phyloP scores from a whole-genome alignment of 2,329 filamentous ascomycete species.

The Aspergillus pseudonomiae region DNA sequence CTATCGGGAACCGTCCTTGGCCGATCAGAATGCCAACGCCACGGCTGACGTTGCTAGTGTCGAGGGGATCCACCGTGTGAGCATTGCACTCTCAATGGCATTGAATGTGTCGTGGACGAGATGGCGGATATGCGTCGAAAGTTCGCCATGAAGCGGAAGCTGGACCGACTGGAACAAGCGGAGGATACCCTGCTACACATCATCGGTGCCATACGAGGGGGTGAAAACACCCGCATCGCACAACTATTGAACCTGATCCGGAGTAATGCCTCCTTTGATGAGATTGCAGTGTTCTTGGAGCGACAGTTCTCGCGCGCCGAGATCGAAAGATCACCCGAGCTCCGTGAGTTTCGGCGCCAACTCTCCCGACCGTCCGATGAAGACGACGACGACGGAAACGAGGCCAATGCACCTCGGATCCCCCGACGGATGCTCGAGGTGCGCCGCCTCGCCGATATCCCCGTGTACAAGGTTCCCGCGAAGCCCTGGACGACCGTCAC shows the following conservation, averaged over 20 bases:
- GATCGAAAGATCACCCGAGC: constrained; percentile 17
- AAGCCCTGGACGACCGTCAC: constrained; percentile 39
- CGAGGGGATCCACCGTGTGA: constrained; percentile 32
- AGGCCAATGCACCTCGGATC: not conserved
- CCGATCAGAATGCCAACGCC: not conserved
- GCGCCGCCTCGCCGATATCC: constrained; percentile 29
- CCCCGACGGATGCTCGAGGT: constrained; percentile 26
- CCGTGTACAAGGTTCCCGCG: constrained; percentile 30
- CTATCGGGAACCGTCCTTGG: too few relatives aligned
- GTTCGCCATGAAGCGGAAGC: constrained; percentile 26
- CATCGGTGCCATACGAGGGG: constrained; percentile 24
- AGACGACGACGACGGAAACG: constrained; percentile 1
- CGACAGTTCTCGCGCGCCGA: constrained; percentile 19
- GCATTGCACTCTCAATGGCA: constrained; percentile 29
- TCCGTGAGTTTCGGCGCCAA: constrained; percentile 19
- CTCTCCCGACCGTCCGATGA: constrained; percentile 15
- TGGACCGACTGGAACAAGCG: constrained; percentile 24
- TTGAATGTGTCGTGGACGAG: constrained; percentile 31
- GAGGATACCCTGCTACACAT: constrained; percentile 22
- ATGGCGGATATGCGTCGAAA: constrained; percentile 34
- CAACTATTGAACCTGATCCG: constrained; percentile 32
- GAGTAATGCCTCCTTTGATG: constrained; percentile 26
- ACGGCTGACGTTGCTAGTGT: constrained; percentile 22
- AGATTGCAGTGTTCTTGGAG: constrained; percentile 25
- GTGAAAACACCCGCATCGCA: constrained; percentile 19